Evolutionary conservation across 805 yeast species (phyloP).

Genomic region (Isabelozyma heimii): DNA sequence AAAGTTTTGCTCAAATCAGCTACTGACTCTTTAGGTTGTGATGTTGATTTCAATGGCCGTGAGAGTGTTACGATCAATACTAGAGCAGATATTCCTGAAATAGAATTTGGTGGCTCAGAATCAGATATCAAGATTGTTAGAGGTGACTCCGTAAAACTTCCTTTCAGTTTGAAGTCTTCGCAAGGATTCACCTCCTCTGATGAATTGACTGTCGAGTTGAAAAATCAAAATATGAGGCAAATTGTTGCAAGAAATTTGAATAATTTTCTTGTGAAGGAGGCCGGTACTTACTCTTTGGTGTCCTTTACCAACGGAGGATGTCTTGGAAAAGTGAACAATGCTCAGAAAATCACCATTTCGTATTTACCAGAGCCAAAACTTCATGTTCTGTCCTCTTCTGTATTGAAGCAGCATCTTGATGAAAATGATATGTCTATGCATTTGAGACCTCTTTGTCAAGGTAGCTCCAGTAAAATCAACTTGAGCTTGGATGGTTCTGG

Average conservation of each 20-base stretch:
- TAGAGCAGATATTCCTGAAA: conserved; percentile 62
- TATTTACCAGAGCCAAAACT: conserved; percentile 25
- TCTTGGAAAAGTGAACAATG: conserved; percentile 32
- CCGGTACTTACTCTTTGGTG: conserved; percentile 41
- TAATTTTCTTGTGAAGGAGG: conserved; percentile 29
- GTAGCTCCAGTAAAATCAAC: conserved; percentile 20
- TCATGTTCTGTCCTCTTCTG: conserved; percentile 10
- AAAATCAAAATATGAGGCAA: conserved; percentile 1
- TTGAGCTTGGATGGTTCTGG: conserved; percentile 54
- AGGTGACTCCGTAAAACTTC: conserved; percentile 58
- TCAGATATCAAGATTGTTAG: conserved; percentile 48
- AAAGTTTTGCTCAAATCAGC: conserved; percentile 61
- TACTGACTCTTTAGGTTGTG: conserved; percentile 75
- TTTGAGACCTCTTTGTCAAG: conserved; percentile 31
- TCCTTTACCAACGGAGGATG: conserved; percentile 45
- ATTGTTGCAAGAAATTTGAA: conserved; percentile 6
- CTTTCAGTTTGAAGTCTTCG: conserved; percentile 41
- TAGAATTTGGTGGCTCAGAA: conserved; percentile 24
- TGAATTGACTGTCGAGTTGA: conserved; percentile 28
- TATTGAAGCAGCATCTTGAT: conserved; percentile 19
- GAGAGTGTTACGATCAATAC: conserved; percentile 59
- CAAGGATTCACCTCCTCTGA: conserved; percentile 27
- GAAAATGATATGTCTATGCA: conserved; percentile 15
- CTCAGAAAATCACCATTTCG: conserved; percentile 15
- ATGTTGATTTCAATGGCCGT: conserved; percentile 61